A percentile compares a stretch with the other conserved stretches of the same genome.
Evolutionary conservation across 1,139 yeast genomes (phyloP).

Genomic region (Debaryomyces fabryi): DNA sequence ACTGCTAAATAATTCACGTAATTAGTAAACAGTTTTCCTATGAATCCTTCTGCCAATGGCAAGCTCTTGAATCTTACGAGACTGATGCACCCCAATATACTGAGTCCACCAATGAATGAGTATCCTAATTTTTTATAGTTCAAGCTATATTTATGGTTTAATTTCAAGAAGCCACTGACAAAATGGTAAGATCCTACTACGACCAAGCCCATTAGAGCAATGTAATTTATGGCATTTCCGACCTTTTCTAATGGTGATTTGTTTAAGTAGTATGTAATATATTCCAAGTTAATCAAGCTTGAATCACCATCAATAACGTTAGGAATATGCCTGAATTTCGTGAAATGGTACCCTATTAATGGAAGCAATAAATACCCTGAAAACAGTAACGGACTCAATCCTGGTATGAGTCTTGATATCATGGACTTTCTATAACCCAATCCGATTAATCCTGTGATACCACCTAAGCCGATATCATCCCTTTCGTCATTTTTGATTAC

Average conservation of each 20-base stretch:
- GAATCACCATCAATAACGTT: slow-evolving; percentile 63
- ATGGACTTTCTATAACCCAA: slow-evolving; percentile 53
- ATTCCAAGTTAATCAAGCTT: slow-evolving; percentile 56
- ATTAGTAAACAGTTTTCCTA: slow-evolving; percentile 31
- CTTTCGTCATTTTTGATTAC: slow-evolving; percentile 27
- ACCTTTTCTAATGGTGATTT: slow-evolving; percentile 19
- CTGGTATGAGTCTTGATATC: slow-evolving; percentile 37
- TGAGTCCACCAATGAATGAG: slow-evolving; percentile 27
- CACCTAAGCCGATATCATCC: slow-evolving; percentile 61
- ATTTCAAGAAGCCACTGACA: slow-evolving; percentile 39
- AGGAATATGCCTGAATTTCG: slow-evolving; percentile 55
- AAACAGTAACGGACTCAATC: slow-evolving; percentile 53
- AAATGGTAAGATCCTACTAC: slow-evolving; percentile 37
- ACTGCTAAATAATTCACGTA: slow-evolving; percentile 21
- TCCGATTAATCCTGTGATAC: slow-evolving; percentile 56
- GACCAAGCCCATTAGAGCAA: slow-evolving; percentile 24
- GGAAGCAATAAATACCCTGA: slow-evolving; percentile 61
- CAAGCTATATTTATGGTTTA: slow-evolving; percentile 29
- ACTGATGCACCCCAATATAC: slow-evolving; percentile 29
- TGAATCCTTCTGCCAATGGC: slow-evolving; percentile 28
- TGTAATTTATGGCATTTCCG: slow-evolving; percentile 25
- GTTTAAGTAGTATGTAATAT: slow-evolving; percentile 48
- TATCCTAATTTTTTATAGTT: slow-evolving; percentile 41
- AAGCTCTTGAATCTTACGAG: slow-evolving; percentile 23
- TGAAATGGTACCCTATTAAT: slow-evolving; percentile 49